Base-by-base conservation (phyloP, 495 filamentous ascomycete species). In the Bombardia bombarda region DNA sequence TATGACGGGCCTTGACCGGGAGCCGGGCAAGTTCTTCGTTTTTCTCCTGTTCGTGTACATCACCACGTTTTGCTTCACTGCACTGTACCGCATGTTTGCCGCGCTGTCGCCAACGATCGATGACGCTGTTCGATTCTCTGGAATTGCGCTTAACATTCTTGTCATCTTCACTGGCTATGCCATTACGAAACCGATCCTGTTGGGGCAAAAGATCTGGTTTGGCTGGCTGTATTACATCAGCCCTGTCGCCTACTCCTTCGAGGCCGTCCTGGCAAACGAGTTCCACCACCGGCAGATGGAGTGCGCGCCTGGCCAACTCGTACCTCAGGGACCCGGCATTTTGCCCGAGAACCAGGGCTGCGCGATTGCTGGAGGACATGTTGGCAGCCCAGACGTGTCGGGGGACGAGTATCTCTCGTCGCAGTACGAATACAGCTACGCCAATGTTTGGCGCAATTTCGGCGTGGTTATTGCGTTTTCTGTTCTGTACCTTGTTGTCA, bases 11-110 rank as follows among this genome's bases (percentile, higher is more conserved):
- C 76, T 95, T 10, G 64, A 74, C 21, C 65, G 79, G 20, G 80
- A 80, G 1, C 64, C 86, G 4, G 86, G 83, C 3, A 84, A 90
- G 42, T 95, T 93, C 63, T 93, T 95, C 60, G 93, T 90, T 47
- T 78, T 70, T 32, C 57, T 84, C 3, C 62, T 90, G 2, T 58
- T 77, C 22, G 61, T 71, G 16, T 74, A 87, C 43, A 47, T 72
- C 1, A 58, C 83, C 2, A 88, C 85, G 0, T 77, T 92, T 21
- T 53, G 51, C 34, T 42, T 62, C 42, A 60, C 54, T 4, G 76
- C 86, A 0, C 81, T 92, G 51, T 93, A 92, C 66, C 73, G 88
- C 36, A 70, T 83, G 22, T 62, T 90, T 19, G 86, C 85, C 0
- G 68, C 85, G 1, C 48, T 84, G 19, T 78, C 75, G 23, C 62